Percentiles rank a stretch among this genome's conserved stretches.
These are phyloP conservation scores for Vigna radiata DNA, from an alignment of 306 rosid species.

Conservation along the genomic window DNA sequence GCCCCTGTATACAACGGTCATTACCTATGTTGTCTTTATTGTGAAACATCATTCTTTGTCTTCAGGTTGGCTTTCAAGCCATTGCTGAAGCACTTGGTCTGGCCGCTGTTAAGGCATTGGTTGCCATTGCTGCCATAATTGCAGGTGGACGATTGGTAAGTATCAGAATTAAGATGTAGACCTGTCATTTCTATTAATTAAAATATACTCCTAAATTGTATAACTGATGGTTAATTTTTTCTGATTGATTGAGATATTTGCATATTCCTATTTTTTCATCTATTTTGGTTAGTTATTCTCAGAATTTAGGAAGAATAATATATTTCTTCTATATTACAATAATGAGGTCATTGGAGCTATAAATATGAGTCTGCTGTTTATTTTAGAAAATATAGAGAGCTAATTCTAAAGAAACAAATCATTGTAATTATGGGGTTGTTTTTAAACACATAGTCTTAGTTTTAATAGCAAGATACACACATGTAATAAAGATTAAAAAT, in stretches of 20 bases:
- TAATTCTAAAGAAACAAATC: too few relatives aligned
- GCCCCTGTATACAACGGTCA: constrained; percentile 33
- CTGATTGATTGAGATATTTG: constrained; percentile 32
- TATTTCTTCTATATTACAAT: too few relatives aligned
- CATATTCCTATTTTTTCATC: constrained; percentile 14
- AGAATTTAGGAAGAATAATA: too few relatives aligned
- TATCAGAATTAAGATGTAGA: constrained; percentile 22
- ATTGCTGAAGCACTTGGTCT: constrained; percentile 99
- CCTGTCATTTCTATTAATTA: constrained; percentile 24
- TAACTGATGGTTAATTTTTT: constrained; percentile 4
- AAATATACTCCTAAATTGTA: constrained; percentile 14
- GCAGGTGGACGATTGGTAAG: constrained; percentile 99
- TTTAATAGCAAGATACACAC: too few relatives aligned
- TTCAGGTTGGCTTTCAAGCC: constrained; percentile 98
- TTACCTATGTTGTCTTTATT: constrained; percentile 37
- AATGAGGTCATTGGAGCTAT: too few relatives aligned
- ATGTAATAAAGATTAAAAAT: too few relatives aligned
- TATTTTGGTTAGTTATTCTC: not conserved
- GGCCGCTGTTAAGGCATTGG: constrained; percentile 95
- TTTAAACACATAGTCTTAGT: too few relatives aligned
- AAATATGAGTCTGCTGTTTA: too few relatives aligned
- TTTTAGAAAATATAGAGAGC: too few relatives aligned
- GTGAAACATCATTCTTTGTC: constrained; percentile 38
- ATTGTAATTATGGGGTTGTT: too few relatives aligned
- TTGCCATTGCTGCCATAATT: constrained; percentile 93